Evolutionary conservation across 1,139 yeast genomes (phyloP), one percentile per base, ranked within the genome.

Genomic region (Debaryomyces singareniensis): DNA sequence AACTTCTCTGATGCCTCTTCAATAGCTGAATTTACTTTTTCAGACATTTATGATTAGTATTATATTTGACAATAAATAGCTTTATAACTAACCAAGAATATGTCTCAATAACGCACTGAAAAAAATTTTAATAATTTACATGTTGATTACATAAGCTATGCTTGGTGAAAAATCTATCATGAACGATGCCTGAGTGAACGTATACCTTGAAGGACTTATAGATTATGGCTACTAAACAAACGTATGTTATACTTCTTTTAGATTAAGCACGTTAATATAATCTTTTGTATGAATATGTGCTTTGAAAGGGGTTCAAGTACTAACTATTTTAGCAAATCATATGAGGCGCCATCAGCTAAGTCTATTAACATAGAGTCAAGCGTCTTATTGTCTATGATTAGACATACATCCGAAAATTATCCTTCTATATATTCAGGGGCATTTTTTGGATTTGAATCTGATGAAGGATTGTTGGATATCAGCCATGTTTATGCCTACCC

Each of bases 391-490:
- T 78, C 81, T 40, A 68, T 86, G 42, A 66, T 81, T 42, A 78
- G 82, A 54, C 86, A 83, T 53, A 77, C 87, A 11, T 70, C 85
- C 25, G 85, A 79, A 38, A 65, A 71, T 47, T 71, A 68, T 48
- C 87, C 93, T 25, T 66, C 76, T 13, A 63, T 79, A 20, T 79
- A 73, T 34, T 71, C 84, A 16, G 96, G 96, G 18, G 78, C 89
- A 28, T 65, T 86, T 32, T 73, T 81, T 34, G 96, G 95, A 13
- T 69, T 81, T 39, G 87, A 81, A 52, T 77, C 74, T 35, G 75
- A 68, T 40, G 72, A 57, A 22, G 71, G 71, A 13, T 48, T 59
- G 13, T 59, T 72, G 26, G 70, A 64, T 43, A 55, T 73, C 35
- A 71, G 89, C 16, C 84, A 81, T 46, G 68, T 78, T 25, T 78